phyloP scores from a whole-genome alignment of 352 stramenopile species.

The Phytophthora boehmeriae region DNA sequence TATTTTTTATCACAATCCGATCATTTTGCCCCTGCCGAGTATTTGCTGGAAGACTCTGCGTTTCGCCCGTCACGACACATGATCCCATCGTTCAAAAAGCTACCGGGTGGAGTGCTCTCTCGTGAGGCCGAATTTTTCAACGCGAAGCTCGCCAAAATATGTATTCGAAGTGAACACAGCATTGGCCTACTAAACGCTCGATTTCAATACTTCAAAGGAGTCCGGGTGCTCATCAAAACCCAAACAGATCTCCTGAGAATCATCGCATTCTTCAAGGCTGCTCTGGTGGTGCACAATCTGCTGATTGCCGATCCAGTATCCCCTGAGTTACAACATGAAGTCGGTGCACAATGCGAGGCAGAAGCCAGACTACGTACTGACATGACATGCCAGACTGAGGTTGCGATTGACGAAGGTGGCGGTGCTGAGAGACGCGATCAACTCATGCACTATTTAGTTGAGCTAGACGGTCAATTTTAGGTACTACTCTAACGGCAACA shows the following conservation, averaged over 20 bases:
- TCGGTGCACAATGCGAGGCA: constrained; percentile 8
- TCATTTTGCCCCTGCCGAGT: constrained; percentile 10
- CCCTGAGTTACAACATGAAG: constrained; percentile 16
- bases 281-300: constrained; percentile 25
- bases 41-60: constrained; percentile 19
- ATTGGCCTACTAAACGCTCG: constrained; percentile 25
- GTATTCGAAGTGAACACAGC: constrained; percentile 23
- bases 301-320: constrained; percentile 27
- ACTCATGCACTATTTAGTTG: not conserved
- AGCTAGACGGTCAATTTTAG: constrained; percentile 23
- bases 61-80: constrained; percentile 9
- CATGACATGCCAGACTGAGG: not conserved
- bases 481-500: constrained; percentile 21
- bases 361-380: no score
- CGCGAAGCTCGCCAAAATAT: constrained; percentile 18
- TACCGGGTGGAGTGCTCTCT: constrained; percentile 10
- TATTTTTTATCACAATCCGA: constrained; percentile 1
- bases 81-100: constrained; percentile 30
- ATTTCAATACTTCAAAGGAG: constrained; percentile 33
- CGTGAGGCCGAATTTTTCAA: constrained; percentile 21
- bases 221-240: not conserved
- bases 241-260: constrained; percentile 15
- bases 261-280: constrained; percentile 12
- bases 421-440: not conserved
- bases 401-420: constrained; percentile 11